Conservation (phyloP, 306 rosid genomes). For the Chamaecrista fasciculata region DNA sequence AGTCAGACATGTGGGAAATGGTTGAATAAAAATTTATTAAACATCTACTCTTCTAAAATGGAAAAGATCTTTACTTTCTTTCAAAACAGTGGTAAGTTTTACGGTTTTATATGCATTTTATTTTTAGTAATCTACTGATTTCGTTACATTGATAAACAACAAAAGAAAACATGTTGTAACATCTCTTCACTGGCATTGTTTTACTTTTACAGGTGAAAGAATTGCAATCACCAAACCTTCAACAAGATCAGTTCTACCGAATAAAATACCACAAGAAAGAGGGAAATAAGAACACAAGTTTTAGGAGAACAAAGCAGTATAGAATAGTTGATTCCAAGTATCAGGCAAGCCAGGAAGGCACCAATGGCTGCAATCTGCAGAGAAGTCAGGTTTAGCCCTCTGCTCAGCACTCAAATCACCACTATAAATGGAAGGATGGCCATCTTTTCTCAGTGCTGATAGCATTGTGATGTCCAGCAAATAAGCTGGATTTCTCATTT, state of each 20-base stretch:
- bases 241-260: conserved; percentile 30
- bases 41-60: too few relatives aligned
- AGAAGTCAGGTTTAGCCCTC: conserved; percentile 63
- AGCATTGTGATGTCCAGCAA: conserved; percentile 81
- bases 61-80: too few relatives aligned
- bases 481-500: conserved; percentile 59
- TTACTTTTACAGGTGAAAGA: conserved; percentile 40
- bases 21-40: too few relatives aligned
- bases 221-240: conserved; percentile 30
- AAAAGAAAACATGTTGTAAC: background rate
- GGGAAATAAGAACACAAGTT: conserved; percentile 1
- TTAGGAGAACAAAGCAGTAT: conserved; percentile 59
- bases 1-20: too few relatives aligned
- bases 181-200: conserved; percentile 30
- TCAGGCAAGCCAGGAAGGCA: conserved; percentile 96
- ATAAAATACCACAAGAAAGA: background rate
- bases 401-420: conserved; percentile 82
- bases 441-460: conserved; percentile 79
- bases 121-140: too few relatives aligned
- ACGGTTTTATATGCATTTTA: too few relatives aligned
- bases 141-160: background rate
- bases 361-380: conserved; percentile 98
- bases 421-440: conserved; percentile 83
- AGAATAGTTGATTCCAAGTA: conserved; percentile 84
- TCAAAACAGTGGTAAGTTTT: too few relatives aligned